These are phyloP conservation scores for Aphanomyces invadans DNA, from an alignment of 352 stramenopile genomes.

Conservation along the genomic window DNA sequence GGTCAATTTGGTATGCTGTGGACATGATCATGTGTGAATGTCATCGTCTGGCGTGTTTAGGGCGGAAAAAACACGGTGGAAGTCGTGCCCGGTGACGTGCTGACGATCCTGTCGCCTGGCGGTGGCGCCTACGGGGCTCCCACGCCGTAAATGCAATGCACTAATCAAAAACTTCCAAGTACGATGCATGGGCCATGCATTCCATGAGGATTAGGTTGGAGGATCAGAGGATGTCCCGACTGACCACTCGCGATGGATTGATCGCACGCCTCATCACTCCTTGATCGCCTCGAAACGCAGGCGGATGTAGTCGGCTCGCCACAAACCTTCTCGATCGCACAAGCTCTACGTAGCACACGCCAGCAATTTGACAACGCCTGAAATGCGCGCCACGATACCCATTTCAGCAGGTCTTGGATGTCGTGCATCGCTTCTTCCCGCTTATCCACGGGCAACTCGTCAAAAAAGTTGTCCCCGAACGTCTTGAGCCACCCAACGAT, in stretches of 20 bases:
- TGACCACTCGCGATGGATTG: no score
- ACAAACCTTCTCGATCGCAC: neutral
- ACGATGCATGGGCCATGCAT: no score
- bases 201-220: no score
- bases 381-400: no score
- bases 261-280: neutral
- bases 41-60: slow-evolving; percentile 1
- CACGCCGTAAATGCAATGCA: neutral
- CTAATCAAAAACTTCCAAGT: neutral
- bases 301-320: slow-evolving; percentile 7
- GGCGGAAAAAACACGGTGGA: slow-evolving; percentile 94
- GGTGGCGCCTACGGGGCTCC: slow-evolving; percentile 89
- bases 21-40: slow-evolving; percentile 19
- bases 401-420: neutral
- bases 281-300: neutral
- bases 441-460: neutral
- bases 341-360: slow-evolving; percentile 1
- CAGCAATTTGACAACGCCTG: no score
- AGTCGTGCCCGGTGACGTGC: slow-evolving; percentile 86
- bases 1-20: slow-evolving; percentile 47
- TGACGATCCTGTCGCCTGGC: slow-evolving; percentile 95
- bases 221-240: no score
- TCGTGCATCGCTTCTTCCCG: neutral
- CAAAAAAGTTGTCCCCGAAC: slow-evolving; percentile 14
- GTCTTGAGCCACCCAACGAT: slow-evolving; percentile 7